Conservation (phyloP, 768 basidiomycete genomes). For the Thelephora ganbajun region DNA sequence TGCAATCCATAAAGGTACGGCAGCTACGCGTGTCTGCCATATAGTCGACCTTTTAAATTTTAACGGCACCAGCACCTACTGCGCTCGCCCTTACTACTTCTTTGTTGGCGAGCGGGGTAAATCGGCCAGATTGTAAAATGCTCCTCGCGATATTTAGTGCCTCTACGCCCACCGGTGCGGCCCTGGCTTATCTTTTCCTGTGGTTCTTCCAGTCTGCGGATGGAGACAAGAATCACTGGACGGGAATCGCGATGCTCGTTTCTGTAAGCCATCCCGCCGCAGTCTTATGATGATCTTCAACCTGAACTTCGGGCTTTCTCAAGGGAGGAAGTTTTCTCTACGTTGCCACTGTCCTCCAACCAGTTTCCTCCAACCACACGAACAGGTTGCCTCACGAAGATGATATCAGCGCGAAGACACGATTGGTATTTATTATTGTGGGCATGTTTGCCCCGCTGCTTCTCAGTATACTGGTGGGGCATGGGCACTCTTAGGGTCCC, state of each 20-base stretch:
- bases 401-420: constrained; percentile 29
- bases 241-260: constrained; percentile 68
- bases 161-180: constrained; percentile 73
- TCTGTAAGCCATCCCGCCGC: constrained; percentile 35
- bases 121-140: constrained; percentile 53
- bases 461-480: constrained; percentile 45
- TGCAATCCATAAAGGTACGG: constrained; percentile 26
- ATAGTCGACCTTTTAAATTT: not conserved
- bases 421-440: constrained; percentile 38
- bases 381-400: constrained; percentile 18
- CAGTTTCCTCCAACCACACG: constrained; percentile 29
- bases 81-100: constrained; percentile 81
- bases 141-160: constrained; percentile 68
- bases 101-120: constrained; percentile 62
- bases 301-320: constrained; percentile 1
- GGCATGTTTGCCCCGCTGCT: constrained; percentile 66
- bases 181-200: constrained; percentile 62
- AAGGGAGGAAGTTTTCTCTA: constrained; percentile 92
- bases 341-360: constrained; percentile 84
- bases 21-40: not conserved
- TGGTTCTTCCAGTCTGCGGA: constrained; percentile 33
- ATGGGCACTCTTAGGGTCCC: constrained; percentile 27
- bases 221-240: constrained; percentile 31
- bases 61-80: constrained; percentile 53
- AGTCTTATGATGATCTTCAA: not conserved